phyloP scores from a whole-genome alignment of 2,329 filamentous ascomycete genomes.

The Alternaria triticimaculans region DNA sequence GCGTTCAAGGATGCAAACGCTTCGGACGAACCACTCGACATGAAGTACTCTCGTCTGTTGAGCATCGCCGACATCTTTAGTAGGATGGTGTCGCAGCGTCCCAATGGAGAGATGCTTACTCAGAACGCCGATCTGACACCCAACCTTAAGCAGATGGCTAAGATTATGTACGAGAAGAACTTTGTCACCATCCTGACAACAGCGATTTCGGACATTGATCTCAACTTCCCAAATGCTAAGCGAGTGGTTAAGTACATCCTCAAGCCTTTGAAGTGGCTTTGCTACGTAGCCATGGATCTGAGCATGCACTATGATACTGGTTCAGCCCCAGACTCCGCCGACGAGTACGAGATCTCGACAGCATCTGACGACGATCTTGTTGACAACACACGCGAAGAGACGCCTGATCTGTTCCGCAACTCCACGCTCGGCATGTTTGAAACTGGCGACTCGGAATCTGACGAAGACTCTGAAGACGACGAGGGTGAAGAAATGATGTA shows the following conservation, averaged over 20 bases:
- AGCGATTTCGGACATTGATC: conserved; percentile 92
- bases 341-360: conserved; percentile 91
- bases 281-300: conserved; percentile 82
- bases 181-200: conserved; percentile 87
- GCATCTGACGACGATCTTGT: conserved; percentile 86
- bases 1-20: conserved; percentile 87
- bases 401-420: conserved; percentile 95
- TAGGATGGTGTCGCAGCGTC: conserved; percentile 76
- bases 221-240: conserved; percentile 93
- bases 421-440: conserved; percentile 96
- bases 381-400: conserved; percentile 78
- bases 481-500: conserved; percentile 79
- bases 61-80: conserved; percentile 91
- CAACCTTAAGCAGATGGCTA: conserved; percentile 83
- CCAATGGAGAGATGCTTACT: conserved; percentile 47
- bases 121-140: conserved; percentile 44
- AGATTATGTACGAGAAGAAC: conserved; percentile 98
- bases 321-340: conserved; percentile 66
- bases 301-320: conserved; percentile 82
- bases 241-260: conserved; percentile 96
- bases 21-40: conserved; percentile 80
- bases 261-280: conserved; percentile 84
- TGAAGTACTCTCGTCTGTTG: conserved; percentile 86
- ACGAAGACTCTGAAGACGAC: conserved; percentile 65
- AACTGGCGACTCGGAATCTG: conserved; percentile 79